Conservation (phyloP, 768 basidiomycete species). For the Boletus coccyginus region DNA sequence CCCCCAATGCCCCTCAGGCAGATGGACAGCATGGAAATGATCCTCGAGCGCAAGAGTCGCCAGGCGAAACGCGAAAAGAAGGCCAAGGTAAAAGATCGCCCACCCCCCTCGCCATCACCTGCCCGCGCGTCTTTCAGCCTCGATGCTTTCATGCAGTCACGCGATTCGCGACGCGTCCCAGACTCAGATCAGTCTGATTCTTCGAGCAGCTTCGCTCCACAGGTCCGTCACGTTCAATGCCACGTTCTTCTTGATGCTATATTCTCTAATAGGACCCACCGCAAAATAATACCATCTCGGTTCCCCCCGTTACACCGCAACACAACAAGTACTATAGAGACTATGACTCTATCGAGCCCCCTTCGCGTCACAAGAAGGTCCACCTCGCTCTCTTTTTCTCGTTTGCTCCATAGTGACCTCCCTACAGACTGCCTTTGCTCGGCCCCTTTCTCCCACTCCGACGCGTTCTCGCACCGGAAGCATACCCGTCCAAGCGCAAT, state of each 20-base stretch:
- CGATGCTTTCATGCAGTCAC: constrained; percentile 51
- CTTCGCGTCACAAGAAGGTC: constrained; percentile 33
- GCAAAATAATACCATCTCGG: constrained; percentile 28
- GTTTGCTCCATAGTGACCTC: neutral
- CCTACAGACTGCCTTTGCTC: constrained; percentile 27
- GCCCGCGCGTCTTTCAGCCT: constrained; percentile 44
- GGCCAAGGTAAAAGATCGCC: constrained; percentile 47
- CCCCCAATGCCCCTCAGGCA: constrained; percentile 48
- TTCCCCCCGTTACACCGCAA: constrained; percentile 54
- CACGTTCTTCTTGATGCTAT: constrained; percentile 19
- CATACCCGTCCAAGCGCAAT: constrained; percentile 30
- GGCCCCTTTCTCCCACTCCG: constrained; percentile 47
- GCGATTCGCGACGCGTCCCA: constrained; percentile 48
- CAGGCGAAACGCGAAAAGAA: constrained; percentile 52
- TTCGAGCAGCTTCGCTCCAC: constrained; percentile 26
- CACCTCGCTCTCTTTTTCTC: neutral
- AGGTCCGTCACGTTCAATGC: constrained; percentile 38
- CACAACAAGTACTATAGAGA: constrained; percentile 59
- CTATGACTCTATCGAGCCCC: constrained; percentile 32
- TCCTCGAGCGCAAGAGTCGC: constrained; percentile 67
- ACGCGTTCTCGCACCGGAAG: constrained; percentile 32
- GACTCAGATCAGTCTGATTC: constrained; percentile 32
- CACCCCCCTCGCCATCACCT: constrained; percentile 52
- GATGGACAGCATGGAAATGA: constrained; percentile 73
- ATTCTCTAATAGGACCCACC: constrained; percentile 20